A percentile compares a stretch with the other conserved stretches of the same genome.
Conservation (phyloP, 371 early-diverging fungal species). For the Mortierella sp. region DNA sequence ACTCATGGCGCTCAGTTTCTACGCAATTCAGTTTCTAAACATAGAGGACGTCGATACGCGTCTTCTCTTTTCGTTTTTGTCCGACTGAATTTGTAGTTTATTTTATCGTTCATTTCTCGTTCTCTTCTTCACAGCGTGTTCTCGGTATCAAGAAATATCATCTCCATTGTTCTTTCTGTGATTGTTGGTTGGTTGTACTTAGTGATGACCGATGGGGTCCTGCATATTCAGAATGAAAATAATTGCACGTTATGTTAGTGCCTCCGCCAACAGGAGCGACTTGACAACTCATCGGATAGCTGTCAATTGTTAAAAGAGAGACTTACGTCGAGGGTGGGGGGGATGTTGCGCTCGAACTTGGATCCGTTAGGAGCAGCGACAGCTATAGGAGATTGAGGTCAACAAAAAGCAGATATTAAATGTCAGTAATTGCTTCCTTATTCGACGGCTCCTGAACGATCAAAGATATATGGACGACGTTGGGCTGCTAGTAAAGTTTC, state of each 20-base stretch:
- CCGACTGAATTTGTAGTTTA: neutral
- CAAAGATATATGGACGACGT: too few species aligned
- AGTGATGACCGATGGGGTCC: constrained; percentile 30
- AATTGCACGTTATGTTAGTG: neutral
- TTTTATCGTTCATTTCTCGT: neutral
- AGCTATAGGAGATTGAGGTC: constrained; percentile 58
- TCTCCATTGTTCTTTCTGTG: neutral
- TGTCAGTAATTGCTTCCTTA: too few species aligned
- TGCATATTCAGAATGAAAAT: neutral
- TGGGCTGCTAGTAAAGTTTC: too few species aligned
- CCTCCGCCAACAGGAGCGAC: too few species aligned
- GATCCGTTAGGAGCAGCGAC: constrained; percentile 84
- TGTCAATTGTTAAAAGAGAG: neutral
- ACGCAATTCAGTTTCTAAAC: neutral
- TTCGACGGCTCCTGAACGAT: neutral
- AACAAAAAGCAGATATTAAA: neutral
- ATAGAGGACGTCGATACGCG: neutral
- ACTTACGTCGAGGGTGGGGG: constrained; percentile 60
- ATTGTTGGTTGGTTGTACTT: neutral
- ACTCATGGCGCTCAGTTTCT: neutral
- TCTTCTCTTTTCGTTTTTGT: neutral
- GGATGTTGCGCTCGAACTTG: constrained; percentile 90
- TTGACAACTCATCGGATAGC: too few species aligned
- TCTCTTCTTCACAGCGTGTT: neutral
- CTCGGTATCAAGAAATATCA: constrained; percentile 4